These are phyloP conservation scores for Tremella mesenterica DNA, from an alignment of 768 basidiomycete genomes.

Conservation along the genomic window DNA sequence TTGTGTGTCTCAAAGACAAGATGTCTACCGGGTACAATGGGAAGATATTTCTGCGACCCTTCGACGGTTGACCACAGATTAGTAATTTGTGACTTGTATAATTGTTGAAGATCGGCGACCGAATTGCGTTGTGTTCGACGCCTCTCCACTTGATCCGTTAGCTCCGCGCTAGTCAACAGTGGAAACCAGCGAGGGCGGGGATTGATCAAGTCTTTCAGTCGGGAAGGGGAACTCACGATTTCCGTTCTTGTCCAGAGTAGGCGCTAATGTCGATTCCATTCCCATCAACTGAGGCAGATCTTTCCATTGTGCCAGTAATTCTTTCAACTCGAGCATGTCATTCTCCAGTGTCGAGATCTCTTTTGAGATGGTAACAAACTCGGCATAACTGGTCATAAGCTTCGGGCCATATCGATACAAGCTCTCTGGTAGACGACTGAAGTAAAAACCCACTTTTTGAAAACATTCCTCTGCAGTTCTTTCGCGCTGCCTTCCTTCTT, in stretches of 20 bases:
- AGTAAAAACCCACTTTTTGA: conserved; percentile 73
- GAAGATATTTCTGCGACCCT: conserved; percentile 89
- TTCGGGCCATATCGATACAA: not conserved
- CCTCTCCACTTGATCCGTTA: conserved; percentile 50
- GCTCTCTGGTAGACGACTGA: not conserved
- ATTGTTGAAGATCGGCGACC: conserved; percentile 83
- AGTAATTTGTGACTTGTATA: conserved; percentile 93
- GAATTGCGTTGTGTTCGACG: conserved; percentile 71
- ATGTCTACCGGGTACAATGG: conserved; percentile 81
- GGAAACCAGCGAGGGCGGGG: no score
- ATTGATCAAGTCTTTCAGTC: conserved; percentile 25
- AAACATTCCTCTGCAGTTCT: conserved; percentile 75
- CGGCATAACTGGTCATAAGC: conserved; percentile 66
- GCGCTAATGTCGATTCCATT: conserved; percentile 56
- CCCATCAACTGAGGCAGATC: conserved; percentile 87
- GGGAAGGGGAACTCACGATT: conserved; percentile 18
- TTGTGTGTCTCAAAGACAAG: conserved; percentile 77
- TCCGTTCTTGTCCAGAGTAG: conserved; percentile 35
- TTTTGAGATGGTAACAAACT: conserved; percentile 93
- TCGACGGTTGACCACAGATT: conserved; percentile 80
- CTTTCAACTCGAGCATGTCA: conserved; percentile 94
- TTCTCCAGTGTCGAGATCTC: conserved; percentile 94
- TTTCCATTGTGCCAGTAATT: conserved; percentile 88
- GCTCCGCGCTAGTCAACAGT: no score
- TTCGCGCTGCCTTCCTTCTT: conserved; percentile 80